These are phyloP conservation scores for Eucalyptus regnans DNA, from an alignment of 345 rosid genomes.

Conservation along the genomic window DNA sequence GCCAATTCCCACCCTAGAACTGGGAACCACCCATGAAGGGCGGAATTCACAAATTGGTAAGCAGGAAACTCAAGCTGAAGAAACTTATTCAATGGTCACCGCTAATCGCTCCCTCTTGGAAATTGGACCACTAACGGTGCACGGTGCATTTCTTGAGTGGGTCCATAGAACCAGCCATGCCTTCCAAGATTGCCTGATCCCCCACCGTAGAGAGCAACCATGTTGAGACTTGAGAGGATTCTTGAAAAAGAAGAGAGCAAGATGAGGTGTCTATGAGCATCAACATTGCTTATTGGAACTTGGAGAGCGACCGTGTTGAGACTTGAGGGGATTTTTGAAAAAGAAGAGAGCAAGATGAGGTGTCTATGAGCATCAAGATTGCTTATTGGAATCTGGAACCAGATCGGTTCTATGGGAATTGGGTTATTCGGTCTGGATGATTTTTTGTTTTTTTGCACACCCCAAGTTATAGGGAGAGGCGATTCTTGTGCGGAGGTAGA, in stretches of 20 bases:
- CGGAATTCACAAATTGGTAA: neutral
- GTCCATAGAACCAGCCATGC: neutral
- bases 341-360: neutral
- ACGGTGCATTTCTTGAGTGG: neutral
- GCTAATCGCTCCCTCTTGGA: no score
- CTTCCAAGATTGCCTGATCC: neutral
- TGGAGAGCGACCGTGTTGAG: neutral
- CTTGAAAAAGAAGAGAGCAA: neutral
- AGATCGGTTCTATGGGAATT: neutral
- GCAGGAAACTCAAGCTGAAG: neutral
- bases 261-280: neutral
- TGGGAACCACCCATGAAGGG: neutral
- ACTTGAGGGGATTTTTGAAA: neutral
- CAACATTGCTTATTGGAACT: neutral
- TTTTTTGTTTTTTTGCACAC: neutral
- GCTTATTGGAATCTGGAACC: neutral
- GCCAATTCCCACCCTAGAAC: neutral
- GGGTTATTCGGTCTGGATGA: neutral
- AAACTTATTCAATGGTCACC: no score
- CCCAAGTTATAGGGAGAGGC: neutral
- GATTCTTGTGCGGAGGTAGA: neutral
- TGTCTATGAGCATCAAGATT: neutral
- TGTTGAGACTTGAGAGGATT: neutral
- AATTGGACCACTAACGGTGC: accelerated
- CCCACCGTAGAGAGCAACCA: accelerated